Evolutionary conservation across 2,329 filamentous ascomycete species (phyloP), one percentile per base, ranked within the genome.

Genomic region (Colletotrichum scovillei): DNA sequence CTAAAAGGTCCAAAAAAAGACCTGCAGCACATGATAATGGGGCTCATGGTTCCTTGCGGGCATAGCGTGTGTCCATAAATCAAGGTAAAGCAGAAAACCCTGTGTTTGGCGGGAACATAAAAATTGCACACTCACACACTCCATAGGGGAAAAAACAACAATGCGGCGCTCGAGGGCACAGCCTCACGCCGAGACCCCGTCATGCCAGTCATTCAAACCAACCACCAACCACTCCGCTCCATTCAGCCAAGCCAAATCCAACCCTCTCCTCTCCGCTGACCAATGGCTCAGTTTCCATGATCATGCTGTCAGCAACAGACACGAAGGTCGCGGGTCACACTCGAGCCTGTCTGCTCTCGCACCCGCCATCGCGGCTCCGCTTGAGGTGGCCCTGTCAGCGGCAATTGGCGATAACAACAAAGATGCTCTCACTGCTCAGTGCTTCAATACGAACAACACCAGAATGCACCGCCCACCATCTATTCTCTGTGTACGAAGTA

Each of bases 1-100:
- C 63, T 72, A 56, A 53, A 46, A 56, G 14, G 38, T 64, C 55
- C 74, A 74, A 67, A 67, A 73, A 67, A 73, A 76, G 68, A 65
- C 38, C 56, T 63, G 62, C 62, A 19, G 49, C 49, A 38, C 62
- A 55, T 55, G 49, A 26, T 12, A 49, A 53, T 63, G 62, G 62
- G 30, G 28, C 49, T 28, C 46, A 64, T 46, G n/a, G 32, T 24
- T 42, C 38, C 38, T 42, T 42, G 38, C 16, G 38, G 38, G 16
- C 16, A 42, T 42, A 42, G 38, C 38, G 38, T 42, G 28, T 30
- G 11, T 22, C 62, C 62, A 55, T 24, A 63, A 63, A 63, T 53
- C 62, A 55, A 63, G 28, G 46, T 38, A 55, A 63, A 53, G 49
- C 49, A 55, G 24, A 22, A 26, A 64, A 49, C 42, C 42, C 62